Evolutionary conservation across 169 alveolate species (phyloP), one percentile per base, ranked within the genome.

Genomic region (Hammondia hammondi): DNA sequence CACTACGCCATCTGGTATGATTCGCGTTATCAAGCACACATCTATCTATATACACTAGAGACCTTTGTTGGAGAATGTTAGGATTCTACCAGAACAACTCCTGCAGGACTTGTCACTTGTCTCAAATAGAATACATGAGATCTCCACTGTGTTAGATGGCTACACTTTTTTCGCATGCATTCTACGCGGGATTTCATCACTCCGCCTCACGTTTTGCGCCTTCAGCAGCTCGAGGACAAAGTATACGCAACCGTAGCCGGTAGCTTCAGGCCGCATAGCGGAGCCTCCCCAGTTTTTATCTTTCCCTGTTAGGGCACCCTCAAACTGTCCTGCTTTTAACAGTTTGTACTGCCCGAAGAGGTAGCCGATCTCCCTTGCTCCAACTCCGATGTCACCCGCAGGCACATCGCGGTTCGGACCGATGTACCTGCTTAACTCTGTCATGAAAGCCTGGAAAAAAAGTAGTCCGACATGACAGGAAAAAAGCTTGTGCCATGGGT

Each of bases 321-420:
- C 96, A 29, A 88, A 88, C 71, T 81, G 87, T 27, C 81, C 81
- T 10, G 91, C 14, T 21, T 37, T 37, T 35, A 97, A 88, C 87
- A 97, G 94, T 90, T 97, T 97, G 95, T 98, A 98, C 92, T 98
- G 99, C 3, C 99, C 99, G 91, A 92, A 98, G 85, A 98, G 73
- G 95, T 95, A 98, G 27, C 99, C 99, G 27, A 98, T 97, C 94
- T 98, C 99, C 32, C 98, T 96, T 17, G 96, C 98, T 0, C 98
- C 98, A 35, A 98, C 99, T 3, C 99, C 99, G 32, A 98, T 98
- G 85, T 98, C 99, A 27, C 99, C 99, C 29, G 99, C 99, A 17
- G 99, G 99, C 37, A 98, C 98, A 92, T 98, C 99, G 2, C 98
- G 96, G 81, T 96, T 52, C 27, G 98, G 96, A 0, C 99, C 99